Percentiles rank a stretch among this genome's conserved stretches.
Conservation (phyloP, 371 early-diverging fungal genomes). For the Syncephalastrum contaminatum region DNA sequence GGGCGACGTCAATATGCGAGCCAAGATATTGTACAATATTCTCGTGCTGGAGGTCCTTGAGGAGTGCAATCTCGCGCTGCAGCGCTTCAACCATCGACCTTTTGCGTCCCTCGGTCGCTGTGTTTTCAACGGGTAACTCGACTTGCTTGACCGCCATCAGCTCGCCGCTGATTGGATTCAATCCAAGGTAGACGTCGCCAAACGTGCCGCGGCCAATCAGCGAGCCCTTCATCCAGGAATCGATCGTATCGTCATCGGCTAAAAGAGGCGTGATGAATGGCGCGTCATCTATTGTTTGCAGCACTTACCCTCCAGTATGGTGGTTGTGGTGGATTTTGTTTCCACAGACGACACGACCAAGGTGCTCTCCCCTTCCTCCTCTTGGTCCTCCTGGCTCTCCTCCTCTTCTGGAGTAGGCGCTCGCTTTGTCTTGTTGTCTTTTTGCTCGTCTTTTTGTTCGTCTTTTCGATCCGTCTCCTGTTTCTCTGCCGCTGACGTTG, state of each 20-base stretch:
- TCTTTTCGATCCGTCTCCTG: too few species aligned
- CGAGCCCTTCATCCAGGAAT: slow-evolving; percentile 83
- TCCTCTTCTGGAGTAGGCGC: neutral
- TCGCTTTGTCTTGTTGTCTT: too few species aligned
- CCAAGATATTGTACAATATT: slow-evolving; percentile 96
- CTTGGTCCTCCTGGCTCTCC: neutral
- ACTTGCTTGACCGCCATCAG: slow-evolving; percentile 99
- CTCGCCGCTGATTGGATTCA: slow-evolving; percentile 80
- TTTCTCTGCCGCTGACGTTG: too few species aligned
- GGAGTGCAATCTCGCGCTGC: slow-evolving; percentile 85
- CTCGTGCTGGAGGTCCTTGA: slow-evolving; percentile 88
- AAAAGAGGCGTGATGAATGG: slow-evolving; percentile 3
- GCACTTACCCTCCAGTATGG: slow-evolving; percentile 3
- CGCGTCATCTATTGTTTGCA: neutral
- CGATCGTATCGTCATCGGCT: slow-evolving; percentile 14
- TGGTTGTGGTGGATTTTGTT: neutral
- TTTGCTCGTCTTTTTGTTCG: too few species aligned
- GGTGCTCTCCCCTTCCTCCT: neutral
- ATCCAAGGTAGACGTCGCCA: slow-evolving; percentile 94
- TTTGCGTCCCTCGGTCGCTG: slow-evolving; percentile 67
- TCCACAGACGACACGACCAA: neutral
- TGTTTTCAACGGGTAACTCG: slow-evolving; percentile 73
- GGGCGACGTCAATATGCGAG: slow-evolving; percentile 75
- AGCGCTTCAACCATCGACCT: slow-evolving; percentile 77
- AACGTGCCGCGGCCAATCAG: slow-evolving; percentile 97